Percentiles rank a stretch among this genome's conserved stretches.
Evolutionary conservation across 352 stramenopile species (phyloP).

Genomic region (Phytopythium mirpurense): DNA sequence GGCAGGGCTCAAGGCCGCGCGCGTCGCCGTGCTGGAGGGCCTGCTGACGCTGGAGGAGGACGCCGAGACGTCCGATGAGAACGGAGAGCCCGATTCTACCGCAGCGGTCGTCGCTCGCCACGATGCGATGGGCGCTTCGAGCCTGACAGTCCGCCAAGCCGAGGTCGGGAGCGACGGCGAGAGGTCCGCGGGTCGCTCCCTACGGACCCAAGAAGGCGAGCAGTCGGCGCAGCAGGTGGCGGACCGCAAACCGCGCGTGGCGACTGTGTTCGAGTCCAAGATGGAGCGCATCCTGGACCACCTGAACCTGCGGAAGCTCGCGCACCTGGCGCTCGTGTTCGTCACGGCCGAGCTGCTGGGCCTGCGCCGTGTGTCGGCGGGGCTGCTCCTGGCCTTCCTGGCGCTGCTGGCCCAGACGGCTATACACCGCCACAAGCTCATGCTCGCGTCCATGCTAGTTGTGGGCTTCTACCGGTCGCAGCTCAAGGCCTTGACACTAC

Average conservation of each 20-base stretch:
- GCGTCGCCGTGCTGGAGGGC: conserved; percentile 47
- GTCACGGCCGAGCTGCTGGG: conserved; percentile 48
- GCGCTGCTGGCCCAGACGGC: conserved; percentile 44
- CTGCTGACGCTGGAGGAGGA: conserved; percentile 32
- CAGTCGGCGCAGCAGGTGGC: conserved; percentile 1
- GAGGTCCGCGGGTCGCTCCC: not conserved
- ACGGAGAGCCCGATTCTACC: conserved; percentile 19
- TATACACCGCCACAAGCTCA: conserved; percentile 69
- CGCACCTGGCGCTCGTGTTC: conserved; percentile 43
- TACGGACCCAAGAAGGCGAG: not conserved
- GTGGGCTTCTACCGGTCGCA: conserved; percentile 60
- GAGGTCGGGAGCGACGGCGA: not conserved
- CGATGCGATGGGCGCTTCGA: not conserved
- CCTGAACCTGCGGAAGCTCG: conserved; percentile 48
- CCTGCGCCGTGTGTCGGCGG: conserved; percentile 37
- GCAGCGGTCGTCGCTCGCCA: not conserved
- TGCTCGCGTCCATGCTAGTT: conserved; percentile 63
- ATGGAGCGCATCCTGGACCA: conserved; percentile 47
- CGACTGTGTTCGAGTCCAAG: conserved; percentile 50
- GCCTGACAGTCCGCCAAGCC: not conserved
- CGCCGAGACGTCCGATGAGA: conserved; percentile 19
- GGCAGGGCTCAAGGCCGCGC: conserved; percentile 34
- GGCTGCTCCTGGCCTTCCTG: conserved; percentile 41
- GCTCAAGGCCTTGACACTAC: conserved; percentile 30
- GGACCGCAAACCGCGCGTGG: not conserved